These are phyloP conservation scores for Colletotrichum incanum DNA, from an alignment of 2,329 filamentous ascomycete genomes.

Conservation along the genomic window DNA sequence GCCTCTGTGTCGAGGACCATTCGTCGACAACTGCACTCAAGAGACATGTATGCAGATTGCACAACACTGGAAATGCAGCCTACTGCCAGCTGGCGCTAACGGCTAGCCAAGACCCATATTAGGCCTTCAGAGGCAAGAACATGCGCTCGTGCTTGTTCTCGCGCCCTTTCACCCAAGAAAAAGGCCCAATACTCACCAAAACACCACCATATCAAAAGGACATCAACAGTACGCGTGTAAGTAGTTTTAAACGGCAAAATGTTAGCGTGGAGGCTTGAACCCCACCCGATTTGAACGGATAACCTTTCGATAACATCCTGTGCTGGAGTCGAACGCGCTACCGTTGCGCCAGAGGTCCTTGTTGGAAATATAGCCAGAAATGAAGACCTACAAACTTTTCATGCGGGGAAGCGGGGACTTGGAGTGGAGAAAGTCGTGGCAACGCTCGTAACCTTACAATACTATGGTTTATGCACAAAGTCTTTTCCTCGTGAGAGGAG, in stretches of 20 bases:
- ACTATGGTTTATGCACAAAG: not conserved
- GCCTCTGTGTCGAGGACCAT: not conserved
- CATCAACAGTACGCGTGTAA: not conserved
- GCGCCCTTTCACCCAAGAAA: not conserved
- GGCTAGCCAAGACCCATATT: not conserved
- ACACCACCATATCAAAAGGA: not conserved
- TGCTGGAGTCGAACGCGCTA: slow-evolving; percentile 34
- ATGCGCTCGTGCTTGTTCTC: not conserved
- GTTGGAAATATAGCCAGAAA: rapidly evolving
- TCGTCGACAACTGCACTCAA: not conserved
- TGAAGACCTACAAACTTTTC: rapidly evolving
- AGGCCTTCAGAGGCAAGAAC: not conserved
- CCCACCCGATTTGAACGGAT: slow-evolving; percentile 39
- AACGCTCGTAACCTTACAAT: too few relatives aligned
- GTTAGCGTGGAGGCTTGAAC: not conserved
- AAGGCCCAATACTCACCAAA: not conserved
- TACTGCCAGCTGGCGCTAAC: not conserved
- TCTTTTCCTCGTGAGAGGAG: not conserved
- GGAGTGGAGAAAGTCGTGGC: not conserved
- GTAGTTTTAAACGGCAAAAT: not conserved
- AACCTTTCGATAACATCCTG: slow-evolving; percentile 11
- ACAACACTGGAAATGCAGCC: rapidly evolving
- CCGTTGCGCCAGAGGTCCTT: slow-evolving; percentile 35
- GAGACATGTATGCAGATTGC: not conserved
- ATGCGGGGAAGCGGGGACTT: not conserved